phyloP scores from a whole-genome alignment of 169 alveolate genomes.

The Cryptosporidium sp. region DNA sequence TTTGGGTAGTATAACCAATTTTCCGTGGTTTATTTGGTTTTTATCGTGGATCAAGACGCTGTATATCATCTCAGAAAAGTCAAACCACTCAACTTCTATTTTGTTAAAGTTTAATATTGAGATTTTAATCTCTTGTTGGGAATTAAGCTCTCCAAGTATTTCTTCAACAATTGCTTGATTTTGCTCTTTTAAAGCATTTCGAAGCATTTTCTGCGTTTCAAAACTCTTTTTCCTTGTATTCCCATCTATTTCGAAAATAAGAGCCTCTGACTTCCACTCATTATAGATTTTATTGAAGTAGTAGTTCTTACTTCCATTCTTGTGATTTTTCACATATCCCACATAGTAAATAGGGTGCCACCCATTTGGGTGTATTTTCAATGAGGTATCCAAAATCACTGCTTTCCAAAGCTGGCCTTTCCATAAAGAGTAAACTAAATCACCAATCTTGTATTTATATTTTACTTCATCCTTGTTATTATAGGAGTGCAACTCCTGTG shows the following conservation, averaged over 20 bases:
- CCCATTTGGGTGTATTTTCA: slow-evolving; percentile 57
- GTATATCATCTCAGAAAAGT: slow-evolving; percentile 20
- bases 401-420: slow-evolving; percentile 68
- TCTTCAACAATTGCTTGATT: slow-evolving; percentile 6
- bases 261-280: slow-evolving; percentile 70
- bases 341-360: slow-evolving; percentile 69
- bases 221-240: slow-evolving; percentile 24
- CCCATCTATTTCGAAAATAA: slow-evolving; percentile 12
- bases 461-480: slow-evolving; percentile 12
- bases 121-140: slow-evolving; percentile 1
- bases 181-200: neutral
- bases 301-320: neutral
- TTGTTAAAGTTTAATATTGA: slow-evolving; percentile 3
- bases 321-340: slow-evolving; percentile 18
- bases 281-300: slow-evolving; percentile 21
- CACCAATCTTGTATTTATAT: slow-evolving; percentile 33
- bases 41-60: slow-evolving; percentile 32
- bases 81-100: slow-evolving; percentile 44
- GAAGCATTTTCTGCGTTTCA: slow-evolving; percentile 30
- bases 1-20: slow-evolving; percentile 30
- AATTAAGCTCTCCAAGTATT: neutral
- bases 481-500: slow-evolving; percentile 25
- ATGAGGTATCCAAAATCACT: slow-evolving; percentile 28
- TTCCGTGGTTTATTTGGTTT: slow-evolving; percentile 19
- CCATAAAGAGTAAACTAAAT: slow-evolving; percentile 54